Evolutionary conservation across 129 eudicot genomes (phyloP), one percentile per base, ranked within the genome.

Genomic region (Lactuca saligna): DNA sequence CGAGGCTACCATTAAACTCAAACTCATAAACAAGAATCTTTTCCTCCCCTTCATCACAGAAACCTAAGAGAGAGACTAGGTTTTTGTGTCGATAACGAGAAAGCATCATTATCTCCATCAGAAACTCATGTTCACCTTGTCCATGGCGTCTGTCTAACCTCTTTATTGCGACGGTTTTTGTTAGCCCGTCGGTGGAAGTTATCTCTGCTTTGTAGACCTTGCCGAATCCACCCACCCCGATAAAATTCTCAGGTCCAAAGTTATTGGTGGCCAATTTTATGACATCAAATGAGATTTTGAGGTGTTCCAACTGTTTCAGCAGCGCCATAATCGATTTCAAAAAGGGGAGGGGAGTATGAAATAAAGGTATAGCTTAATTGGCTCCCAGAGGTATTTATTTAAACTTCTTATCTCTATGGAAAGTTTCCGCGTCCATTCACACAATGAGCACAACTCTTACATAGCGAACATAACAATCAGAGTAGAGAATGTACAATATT

Each of bases 21-120:
- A 55, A 69, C 64, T 69, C 64, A 14, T 69, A 69, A 38, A 69
- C 73, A 56, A 69, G 42, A 41, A 56, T 69, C 25, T 69, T 69
- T 13, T 68, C 73, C 48, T 38, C 17, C 0, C 6, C 54, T 53
- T 68, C 73, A 8, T 68, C 73, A 54, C 64, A 68, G 38, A 68
- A 68, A 4, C 73, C 63, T 17, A 68, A 3, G 4, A 68, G 25
- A 69, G 73, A 69, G 34, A 55, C 53, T 0, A 69, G 64, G 73
- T 69, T 55, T 39, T 69, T 25, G 73, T 69, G 64, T 51, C 15
- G 55, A 31, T 69, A 69, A 56, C 64, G 54, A 4, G 73, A 55
- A n/a, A 38, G 60, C 73, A 69, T 20, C 73, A 69, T 69, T 17
- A 68, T 55, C 8, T 55, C 63, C 6, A 54, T 68, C 14, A 54